These are phyloP conservation scores for Strobilomyces dryophilus DNA, from an alignment of 768 basidiomycete genomes.

Conservation along the genomic window DNA sequence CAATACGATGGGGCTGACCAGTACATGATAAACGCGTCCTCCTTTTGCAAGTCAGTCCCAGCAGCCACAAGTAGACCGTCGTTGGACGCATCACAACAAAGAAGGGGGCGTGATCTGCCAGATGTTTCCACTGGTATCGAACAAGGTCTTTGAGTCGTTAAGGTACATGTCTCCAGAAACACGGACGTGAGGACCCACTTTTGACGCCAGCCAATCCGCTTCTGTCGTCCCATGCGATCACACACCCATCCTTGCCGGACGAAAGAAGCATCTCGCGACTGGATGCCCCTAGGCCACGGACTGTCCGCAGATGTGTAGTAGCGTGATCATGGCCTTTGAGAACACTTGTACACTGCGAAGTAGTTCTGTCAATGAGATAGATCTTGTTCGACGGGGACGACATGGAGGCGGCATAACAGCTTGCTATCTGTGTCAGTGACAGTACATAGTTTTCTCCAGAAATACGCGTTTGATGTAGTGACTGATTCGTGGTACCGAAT, in stretches of 20 bases:
- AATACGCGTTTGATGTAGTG: conserved; percentile 31
- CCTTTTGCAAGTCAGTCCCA: conserved; percentile 75
- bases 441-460: conserved; percentile 56
- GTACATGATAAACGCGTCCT: conserved; percentile 81
- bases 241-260: conserved; percentile 65
- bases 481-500: conserved; percentile 15
- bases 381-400: conserved; percentile 60
- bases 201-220: conserved; percentile 46
- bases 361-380: conserved; percentile 59
- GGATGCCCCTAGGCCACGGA: conserved; percentile 38
- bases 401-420: conserved; percentile 60
- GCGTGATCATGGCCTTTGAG: conserved; percentile 56
- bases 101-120: conserved; percentile 41
- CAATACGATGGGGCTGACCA: conserved; percentile 48
- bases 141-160: conserved; percentile 36
- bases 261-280: conserved; percentile 50
- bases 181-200: conserved; percentile 42
- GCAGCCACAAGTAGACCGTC: conserved; percentile 75
- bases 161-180: conserved; percentile 11
- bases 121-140: conserved; percentile 43
- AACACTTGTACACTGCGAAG: conserved; percentile 42
- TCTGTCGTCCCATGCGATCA: conserved; percentile 75
- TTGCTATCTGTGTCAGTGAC: conserved; percentile 44
- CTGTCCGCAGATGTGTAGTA: conserved; percentile 51
- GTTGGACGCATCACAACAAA: conserved; percentile 66